Base-by-base conservation (phyloP, 2,329 filamentous ascomycete genomes). In the Lecanosticta acicola region DNA sequence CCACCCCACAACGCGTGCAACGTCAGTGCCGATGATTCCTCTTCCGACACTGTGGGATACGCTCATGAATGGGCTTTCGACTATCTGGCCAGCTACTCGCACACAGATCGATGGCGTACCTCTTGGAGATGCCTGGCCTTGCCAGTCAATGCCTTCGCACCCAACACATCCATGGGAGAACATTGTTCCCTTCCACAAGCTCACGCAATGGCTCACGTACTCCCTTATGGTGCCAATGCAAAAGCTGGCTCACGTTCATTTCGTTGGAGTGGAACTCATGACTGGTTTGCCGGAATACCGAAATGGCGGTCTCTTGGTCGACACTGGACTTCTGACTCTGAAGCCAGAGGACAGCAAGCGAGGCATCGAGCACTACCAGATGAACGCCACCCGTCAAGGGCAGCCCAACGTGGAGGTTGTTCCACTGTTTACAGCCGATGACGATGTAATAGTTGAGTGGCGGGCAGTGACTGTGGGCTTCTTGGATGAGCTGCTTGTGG, bases 51-150 rank as follows among this genome's bases (percentile, higher is more conserved):
- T 98, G 5, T 98, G 93, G 93, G 82, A 83, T 51, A 81, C 91
- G 1, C 79, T 98, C 9, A 94, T 95, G 81, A 83, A 88, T 47
- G 88, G 89, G 5, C 75, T 98, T 8, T 79, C 81, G 3, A 78
- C 84, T 1, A 94, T 97, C 64, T 98, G 93, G 93, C 91, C 93
- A 0, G 70, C 80, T 1, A 87, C 87, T 0, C 82, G 91, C 51
- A 95, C 91, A 0, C 81, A 85, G 52, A 84, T 98, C 57, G 87
- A 95, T 62, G 89, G 89, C 1, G 77, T 87, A 20, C 81, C 89
- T 0, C 80, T 98, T 13, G 93, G 93, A 45, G 93, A 98, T 63
- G 91, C 93, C 18, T 98, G 93, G 93, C 86, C 84, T 0, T 95
- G 90, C 68, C 81, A 79, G 9, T 80, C 83, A 24, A 87, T 97